phyloP scores from a whole-genome alignment of 495 filamentous ascomycete species.

The Chaetomium fimeti region DNA sequence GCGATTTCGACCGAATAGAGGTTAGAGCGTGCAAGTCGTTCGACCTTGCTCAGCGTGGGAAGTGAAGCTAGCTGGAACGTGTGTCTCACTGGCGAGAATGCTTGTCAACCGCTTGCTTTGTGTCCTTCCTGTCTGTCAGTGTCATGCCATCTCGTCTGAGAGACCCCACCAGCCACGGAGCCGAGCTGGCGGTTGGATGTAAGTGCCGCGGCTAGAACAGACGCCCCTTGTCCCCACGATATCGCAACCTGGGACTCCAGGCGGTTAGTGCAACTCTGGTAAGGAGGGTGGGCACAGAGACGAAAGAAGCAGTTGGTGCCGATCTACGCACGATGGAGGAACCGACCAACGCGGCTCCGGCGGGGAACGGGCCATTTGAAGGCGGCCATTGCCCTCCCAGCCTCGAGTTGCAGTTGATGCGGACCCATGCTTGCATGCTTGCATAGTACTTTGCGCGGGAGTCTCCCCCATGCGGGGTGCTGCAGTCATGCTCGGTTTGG shows the following conservation, averaged over 20 bases:
- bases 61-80: neutral
- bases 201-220: neutral
- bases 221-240: neutral
- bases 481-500: conserved; percentile 13
- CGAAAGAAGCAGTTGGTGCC: conserved; percentile 6
- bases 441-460: neutral
- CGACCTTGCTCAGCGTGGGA: neutral
- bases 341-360: neutral
- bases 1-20: neutral
- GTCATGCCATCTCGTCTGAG: neutral
- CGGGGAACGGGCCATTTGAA: conserved; percentile 7
- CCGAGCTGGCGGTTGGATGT: neutral
- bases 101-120: neutral
- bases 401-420: conserved; percentile 3
- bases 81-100: neutral
- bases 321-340: neutral
- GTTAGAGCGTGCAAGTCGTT: neutral
- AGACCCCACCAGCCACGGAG: neutral
- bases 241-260: neutral
- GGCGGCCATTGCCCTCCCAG: neutral
- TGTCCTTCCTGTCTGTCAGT: too few relatives aligned
- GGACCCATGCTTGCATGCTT: neutral
- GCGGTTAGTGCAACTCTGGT: neutral
- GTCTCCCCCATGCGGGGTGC: conserved; percentile 16
- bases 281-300: conserved; percentile 4